Evolutionary conservation across 2,329 filamentous ascomycete genomes (phyloP), one percentile per base, ranked within the genome.

Genomic region (Chaetomiaceae sp.): DNA sequence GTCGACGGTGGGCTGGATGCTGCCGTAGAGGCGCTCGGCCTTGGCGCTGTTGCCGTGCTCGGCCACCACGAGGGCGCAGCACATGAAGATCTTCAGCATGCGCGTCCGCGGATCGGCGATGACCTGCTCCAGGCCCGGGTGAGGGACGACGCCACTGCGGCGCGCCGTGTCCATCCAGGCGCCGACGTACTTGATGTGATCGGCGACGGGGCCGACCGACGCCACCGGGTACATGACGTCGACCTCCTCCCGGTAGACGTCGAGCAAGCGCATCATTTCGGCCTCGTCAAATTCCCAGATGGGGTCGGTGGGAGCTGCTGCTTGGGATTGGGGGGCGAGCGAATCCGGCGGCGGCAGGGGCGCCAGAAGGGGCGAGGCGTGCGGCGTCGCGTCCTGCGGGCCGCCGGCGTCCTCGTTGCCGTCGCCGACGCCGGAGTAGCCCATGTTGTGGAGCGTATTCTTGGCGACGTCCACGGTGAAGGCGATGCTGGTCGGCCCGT

Each of bases 211-310:
- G 34, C 85, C 78, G 29, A 95, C 84, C 55, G 87, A 78, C 38
- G 95, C 65, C 4, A 95, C 78, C 0, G 91, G 91, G 62, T 95
- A 95, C 88, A 95, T 94, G 58, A 91, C 78, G 35, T 88, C 88
- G 58, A 94, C 83, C 62, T 96, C 90, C 58, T 96, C 89, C 55
- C 95, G 86, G 60, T 93, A 91, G 0, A 94, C 71, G 12, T 79
- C 75, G 54, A 87, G 88, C 12, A 96, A 68, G 1, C 88, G 79
- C 17, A 91, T 65, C 58, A 93, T 87, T 60, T 96, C 89, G 29
- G 89, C 81, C 58, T 84, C 83, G 44, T 78, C 78, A 39, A 94
- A 78, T 7, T 81, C 74, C 79, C 88, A 90, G 22, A 97, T 76
- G 0, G 89, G 88, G 60, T 96, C 91, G 74, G 51, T 69, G 42